These are phyloP conservation scores for Stemphylium lycopersici DNA, from an alignment of 2,329 filamentous ascomycete genomes.

Conservation along the genomic window DNA sequence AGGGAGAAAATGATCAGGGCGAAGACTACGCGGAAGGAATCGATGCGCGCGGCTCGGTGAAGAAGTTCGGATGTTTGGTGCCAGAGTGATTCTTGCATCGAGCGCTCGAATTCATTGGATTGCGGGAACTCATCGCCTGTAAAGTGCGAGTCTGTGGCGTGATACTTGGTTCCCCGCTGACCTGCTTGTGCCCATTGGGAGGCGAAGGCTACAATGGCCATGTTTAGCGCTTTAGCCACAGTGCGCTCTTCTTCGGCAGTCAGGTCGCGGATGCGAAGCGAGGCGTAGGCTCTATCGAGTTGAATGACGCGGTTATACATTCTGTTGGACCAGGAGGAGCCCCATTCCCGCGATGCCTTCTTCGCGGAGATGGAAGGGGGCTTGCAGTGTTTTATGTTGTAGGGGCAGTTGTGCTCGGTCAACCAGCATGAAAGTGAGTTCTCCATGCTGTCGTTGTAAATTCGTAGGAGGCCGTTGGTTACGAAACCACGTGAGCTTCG, in stretches of 20 bases:
- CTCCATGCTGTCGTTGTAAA: constrained; percentile 62
- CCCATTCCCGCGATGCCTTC: constrained; percentile 51
- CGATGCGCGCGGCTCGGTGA: constrained; percentile 44
- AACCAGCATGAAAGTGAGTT: constrained; percentile 61
- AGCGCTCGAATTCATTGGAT: constrained; percentile 40
- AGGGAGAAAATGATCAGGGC: constrained; percentile 54
- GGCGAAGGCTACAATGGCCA: constrained; percentile 59
- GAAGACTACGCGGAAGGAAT: constrained; percentile 52
- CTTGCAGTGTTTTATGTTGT: constrained; percentile 37
- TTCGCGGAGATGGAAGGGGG: constrained; percentile 30
- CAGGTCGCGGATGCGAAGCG: constrained; percentile 46
- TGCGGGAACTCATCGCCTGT: constrained; percentile 1
- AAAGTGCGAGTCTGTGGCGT: constrained; percentile 24
- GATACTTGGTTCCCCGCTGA: constrained; percentile 22
- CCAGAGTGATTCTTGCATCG: constrained; percentile 49
- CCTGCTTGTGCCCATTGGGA: constrained; percentile 54
- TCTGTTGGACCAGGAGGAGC: constrained; percentile 44
- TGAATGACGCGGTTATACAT: constrained; percentile 57
- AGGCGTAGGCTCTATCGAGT: constrained; percentile 49
- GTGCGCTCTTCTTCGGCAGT: constrained; percentile 47
- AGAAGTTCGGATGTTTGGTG: constrained; percentile 49
- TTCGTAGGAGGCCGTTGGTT: constrained; percentile 52
- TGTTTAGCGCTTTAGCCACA: constrained; percentile 55
- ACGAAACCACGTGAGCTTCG: constrained; percentile 31
- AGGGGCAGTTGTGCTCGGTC: constrained; percentile 61